These are phyloP conservation scores for Fusarium bulbicola DNA, from an alignment of 2,329 filamentous ascomycete species.

Conservation along the genomic window DNA sequence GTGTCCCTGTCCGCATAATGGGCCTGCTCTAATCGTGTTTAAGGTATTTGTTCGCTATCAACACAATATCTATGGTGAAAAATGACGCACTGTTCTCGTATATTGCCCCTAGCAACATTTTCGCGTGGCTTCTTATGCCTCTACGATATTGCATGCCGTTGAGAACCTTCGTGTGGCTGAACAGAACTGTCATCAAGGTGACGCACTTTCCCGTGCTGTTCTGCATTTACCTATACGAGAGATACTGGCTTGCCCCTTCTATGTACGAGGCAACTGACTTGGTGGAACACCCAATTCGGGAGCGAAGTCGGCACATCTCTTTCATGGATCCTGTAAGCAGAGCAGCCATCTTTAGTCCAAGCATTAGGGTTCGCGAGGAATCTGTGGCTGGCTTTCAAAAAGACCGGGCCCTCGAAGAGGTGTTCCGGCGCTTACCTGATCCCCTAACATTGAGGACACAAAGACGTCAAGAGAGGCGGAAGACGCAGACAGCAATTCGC, in stretches of 20 bases:
- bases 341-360: conserved; percentile 77
- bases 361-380: conserved; percentile 78
- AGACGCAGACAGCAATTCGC: conserved; percentile 83
- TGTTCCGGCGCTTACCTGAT: conserved; percentile 81
- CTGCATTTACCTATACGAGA: conserved; percentile 88
- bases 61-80: conserved; percentile 97
- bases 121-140: conserved; percentile 89
- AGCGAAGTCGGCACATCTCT: conserved; percentile 61
- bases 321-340: conserved; percentile 65
- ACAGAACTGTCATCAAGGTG: conserved; percentile 89
- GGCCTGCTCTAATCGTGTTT: conserved; percentile 9
- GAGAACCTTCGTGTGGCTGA: conserved; percentile 82
- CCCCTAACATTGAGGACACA: conserved; percentile 68
- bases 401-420: conserved; percentile 88
- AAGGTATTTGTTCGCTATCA: conserved; percentile 90
- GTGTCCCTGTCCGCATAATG: conserved; percentile 31
- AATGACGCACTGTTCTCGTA: conserved; percentile 97
- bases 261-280: conserved; percentile 87
- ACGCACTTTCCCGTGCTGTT: conserved; percentile 91
- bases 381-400: conserved; percentile 91
- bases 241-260: conserved; percentile 75
- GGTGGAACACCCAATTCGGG: conserved; percentile 73
- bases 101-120: conserved; percentile 87
- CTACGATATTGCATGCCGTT: conserved; percentile 83
- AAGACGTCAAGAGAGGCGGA: conserved; percentile 70